Evolutionary conservation across 1,284 basidiomycete genomes (phyloP).

Genomic region (Termitomyces sp.): DNA sequence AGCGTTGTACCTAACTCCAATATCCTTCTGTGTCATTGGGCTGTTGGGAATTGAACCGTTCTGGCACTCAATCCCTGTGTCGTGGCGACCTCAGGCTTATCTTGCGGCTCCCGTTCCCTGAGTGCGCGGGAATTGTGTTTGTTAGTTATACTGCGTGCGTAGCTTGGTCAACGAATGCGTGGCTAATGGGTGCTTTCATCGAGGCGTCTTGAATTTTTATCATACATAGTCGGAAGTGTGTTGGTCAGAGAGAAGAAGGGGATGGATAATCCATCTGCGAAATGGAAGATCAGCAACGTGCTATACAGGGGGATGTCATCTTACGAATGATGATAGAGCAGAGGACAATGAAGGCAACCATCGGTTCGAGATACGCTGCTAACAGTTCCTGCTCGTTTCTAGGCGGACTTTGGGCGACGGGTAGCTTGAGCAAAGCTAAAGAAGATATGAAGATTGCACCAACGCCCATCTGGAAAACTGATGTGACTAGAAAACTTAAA

Average conservation of each 20-base stretch:
- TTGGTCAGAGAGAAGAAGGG: slow-evolving; percentile 14
- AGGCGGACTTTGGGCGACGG: slow-evolving; percentile 54
- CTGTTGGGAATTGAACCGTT: slow-evolving; percentile 1
- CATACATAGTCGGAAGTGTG: slow-evolving; percentile 6
- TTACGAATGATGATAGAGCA: slow-evolving; percentile 45
- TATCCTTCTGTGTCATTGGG: slow-evolving; percentile 6
- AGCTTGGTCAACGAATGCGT: neutral
- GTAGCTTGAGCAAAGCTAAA: slow-evolving; percentile 55
- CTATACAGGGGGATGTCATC: neutral
- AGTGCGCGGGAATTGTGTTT: neutral
- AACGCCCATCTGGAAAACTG: slow-evolving; percentile 30
- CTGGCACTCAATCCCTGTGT: neutral
- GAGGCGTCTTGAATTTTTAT: slow-evolving; percentile 3
- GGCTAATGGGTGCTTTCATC: neutral
- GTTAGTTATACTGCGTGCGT: neutral
- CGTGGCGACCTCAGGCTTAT: neutral
- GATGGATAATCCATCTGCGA: slow-evolving; percentile 15
- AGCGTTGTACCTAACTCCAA: neutral
- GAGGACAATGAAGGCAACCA: slow-evolving; percentile 81
- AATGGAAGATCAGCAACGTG: neutral
- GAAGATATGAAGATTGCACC: slow-evolving; percentile 85
- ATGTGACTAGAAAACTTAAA: slow-evolving; percentile 4
- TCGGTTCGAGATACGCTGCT: slow-evolving; percentile 66
- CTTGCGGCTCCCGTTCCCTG: neutral
- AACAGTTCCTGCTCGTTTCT: slow-evolving; percentile 66